phyloP scores from a whole-genome alignment of 2,329 filamentous ascomycete species.

The Xylariomycetidae sp. region DNA sequence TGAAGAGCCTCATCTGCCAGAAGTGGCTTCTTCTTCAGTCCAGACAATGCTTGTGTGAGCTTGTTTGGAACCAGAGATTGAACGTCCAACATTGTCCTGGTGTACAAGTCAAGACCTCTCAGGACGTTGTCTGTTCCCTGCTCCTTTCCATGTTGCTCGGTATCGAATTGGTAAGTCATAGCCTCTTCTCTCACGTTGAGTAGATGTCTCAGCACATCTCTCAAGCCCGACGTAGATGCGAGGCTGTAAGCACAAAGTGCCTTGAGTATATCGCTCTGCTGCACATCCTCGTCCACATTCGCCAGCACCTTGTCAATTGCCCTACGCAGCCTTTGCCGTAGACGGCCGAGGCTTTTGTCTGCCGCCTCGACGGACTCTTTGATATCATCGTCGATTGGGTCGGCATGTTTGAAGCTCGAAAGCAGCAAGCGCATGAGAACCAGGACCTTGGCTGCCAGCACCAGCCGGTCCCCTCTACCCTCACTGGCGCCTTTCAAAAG shows the following conservation, averaged over 20 bases:
- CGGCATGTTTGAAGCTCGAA: slow-evolving; percentile 61
- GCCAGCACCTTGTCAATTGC: slow-evolving; percentile 67
- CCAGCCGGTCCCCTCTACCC: slow-evolving; percentile 44
- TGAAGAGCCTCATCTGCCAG: slow-evolving; percentile 67
- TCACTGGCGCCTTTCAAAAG: slow-evolving; percentile 39
- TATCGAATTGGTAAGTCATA: slow-evolving; percentile 58
- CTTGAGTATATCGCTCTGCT: slow-evolving; percentile 57
- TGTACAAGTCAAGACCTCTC: slow-evolving; percentile 66
- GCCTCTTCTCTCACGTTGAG: slow-evolving; percentile 67
- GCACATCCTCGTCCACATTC: slow-evolving; percentile 49
- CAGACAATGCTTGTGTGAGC: slow-evolving; percentile 63
- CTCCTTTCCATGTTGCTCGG: slow-evolving; percentile 36
- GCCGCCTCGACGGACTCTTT: slow-evolving; percentile 50
- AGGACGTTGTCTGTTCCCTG: slow-evolving; percentile 48
- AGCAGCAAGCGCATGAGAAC: slow-evolving; percentile 72
- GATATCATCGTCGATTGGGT: slow-evolving; percentile 34
- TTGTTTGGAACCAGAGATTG: slow-evolving; percentile 70
- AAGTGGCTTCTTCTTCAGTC: slow-evolving; percentile 65
- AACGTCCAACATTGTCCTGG: slow-evolving; percentile 71
- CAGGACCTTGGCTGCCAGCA: slow-evolving; percentile 64
- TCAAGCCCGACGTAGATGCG: slow-evolving; percentile 72
- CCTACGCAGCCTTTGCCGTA: slow-evolving; percentile 60
- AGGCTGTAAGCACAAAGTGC: slow-evolving; percentile 79
- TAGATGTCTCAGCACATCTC: slow-evolving; percentile 75
- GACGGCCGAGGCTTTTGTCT: slow-evolving; percentile 56